These are phyloP conservation scores for Goffeauzyma gilvescens DNA, from an alignment of 768 basidiomycete species.

Conservation along the genomic window DNA sequence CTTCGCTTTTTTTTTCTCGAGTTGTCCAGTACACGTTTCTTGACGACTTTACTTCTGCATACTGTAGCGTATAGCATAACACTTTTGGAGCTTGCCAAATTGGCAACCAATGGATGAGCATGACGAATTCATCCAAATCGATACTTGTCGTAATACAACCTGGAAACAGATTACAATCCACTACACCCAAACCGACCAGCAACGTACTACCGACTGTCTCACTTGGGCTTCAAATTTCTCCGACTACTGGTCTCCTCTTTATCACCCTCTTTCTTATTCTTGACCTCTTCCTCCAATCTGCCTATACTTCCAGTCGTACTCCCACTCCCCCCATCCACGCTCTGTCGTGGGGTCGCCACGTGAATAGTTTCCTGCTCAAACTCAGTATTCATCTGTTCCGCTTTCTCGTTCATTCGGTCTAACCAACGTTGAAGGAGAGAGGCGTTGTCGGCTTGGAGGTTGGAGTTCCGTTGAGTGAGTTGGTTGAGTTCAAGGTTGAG, in stretches of 20 bases:
- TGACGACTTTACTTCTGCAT: background rate
- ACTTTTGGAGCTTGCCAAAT: background rate
- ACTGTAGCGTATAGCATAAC: background rate
- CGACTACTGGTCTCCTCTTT: background rate
- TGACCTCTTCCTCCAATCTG: constrained; percentile 1
- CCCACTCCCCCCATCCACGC: too few relatives aligned
- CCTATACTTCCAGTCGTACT: too few relatives aligned
- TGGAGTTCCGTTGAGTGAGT: constrained; percentile 67
- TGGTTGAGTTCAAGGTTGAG: constrained; percentile 78
- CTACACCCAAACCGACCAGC: too few relatives aligned
- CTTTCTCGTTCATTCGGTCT: constrained; percentile 80
- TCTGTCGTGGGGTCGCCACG: too few relatives aligned
- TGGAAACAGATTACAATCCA: too few relatives aligned
- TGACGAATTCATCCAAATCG: too few relatives aligned
- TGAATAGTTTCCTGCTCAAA: constrained; percentile 31
- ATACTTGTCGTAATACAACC: too few relatives aligned
- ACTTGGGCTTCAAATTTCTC: too few relatives aligned
- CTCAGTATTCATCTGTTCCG: constrained; percentile 85
- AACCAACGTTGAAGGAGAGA: constrained; percentile 90
- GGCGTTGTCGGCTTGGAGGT: constrained; percentile 80
- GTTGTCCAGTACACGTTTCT: background rate
- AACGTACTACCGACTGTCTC: too few relatives aligned
- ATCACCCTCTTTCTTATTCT: background rate
- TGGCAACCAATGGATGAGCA: background rate
- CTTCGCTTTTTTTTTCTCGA: background rate